phyloP scores from a whole-genome alignment of 768 basidiomycete species.

The Auricularia heimuer region DNA sequence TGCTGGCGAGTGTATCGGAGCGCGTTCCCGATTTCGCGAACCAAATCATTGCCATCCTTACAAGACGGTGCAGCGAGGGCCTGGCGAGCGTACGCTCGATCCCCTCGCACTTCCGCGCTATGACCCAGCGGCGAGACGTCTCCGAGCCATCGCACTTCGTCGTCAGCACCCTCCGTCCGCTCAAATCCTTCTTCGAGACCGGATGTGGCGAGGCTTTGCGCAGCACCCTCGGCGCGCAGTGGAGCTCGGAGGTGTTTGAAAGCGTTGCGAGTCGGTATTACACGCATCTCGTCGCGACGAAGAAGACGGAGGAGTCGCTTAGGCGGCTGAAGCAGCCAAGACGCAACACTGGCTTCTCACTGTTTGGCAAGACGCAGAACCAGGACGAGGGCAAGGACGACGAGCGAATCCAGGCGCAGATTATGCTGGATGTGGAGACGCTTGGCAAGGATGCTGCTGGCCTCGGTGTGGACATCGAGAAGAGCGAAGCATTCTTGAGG shows the following conservation, averaged over 20 bases:
- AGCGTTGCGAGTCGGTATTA: slow-evolving; percentile 67
- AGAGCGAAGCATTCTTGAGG: slow-evolving; percentile 40
- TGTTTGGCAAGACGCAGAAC: slow-evolving; percentile 48
- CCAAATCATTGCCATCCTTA: slow-evolving; percentile 62
- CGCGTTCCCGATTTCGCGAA: slow-evolving; percentile 49
- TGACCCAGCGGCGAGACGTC: slow-evolving; percentile 62
- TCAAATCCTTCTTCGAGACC: slow-evolving; percentile 63
- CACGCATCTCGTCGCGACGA: slow-evolving; percentile 72
- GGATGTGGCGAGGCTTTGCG: slow-evolving; percentile 51
- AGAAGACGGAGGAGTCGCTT: slow-evolving; percentile 86
- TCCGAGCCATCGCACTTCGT: slow-evolving; percentile 84
- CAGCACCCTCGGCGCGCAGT: slow-evolving; percentile 41
- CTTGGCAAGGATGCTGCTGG: slow-evolving; percentile 68
- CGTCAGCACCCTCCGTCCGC: slow-evolving; percentile 64
- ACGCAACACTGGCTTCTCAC: slow-evolving; percentile 71
- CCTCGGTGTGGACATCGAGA: slow-evolving; percentile 54
- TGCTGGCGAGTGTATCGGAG: slow-evolving; percentile 38
- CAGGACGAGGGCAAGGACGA: slow-evolving; percentile 76
- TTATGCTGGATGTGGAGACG: slow-evolving; percentile 79
- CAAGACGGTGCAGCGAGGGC: slow-evolving; percentile 74
- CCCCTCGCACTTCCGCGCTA: slow-evolving; percentile 82
- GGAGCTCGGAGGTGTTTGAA: slow-evolving; percentile 55
- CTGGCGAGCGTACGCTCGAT: slow-evolving; percentile 79
- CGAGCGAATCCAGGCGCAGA: slow-evolving; percentile 76
- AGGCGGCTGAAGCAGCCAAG: slow-evolving; percentile 67